Base-by-base conservation (phyloP, 148 eudicot species). In the Rhododendron griersonianum region DNA sequence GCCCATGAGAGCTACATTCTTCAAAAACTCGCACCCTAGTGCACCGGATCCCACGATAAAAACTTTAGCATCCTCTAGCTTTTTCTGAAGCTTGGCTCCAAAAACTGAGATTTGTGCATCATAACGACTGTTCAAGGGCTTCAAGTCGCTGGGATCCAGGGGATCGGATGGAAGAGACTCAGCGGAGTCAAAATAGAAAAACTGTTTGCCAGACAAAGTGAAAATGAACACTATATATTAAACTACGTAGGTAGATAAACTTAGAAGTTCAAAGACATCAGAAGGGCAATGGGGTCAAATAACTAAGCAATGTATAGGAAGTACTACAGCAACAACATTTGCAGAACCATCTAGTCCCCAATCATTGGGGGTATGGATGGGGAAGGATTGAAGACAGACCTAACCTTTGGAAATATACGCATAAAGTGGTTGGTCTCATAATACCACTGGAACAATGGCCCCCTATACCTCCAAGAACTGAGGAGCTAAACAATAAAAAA, bases 41-140 rank as follows among this genome's bases (percentile, higher is more conserved):
- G 99, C 99, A 85, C 99, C 99, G 84, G 98, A 94, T 86, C 99
- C 99, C 69, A 96, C 96, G 84, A 96, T 88, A 86, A 95, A 96
- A 39, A 88, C 86, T 79, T 84, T 88, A 61, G 99, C 95, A 83
- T 92, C 92, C 89, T 96, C 95, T 73, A 96, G 89, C 86, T 94
- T 96, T 89, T 93, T 93, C 89, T 96, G 99, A 63, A 96, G 91
- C 89, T 91, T 91, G 80, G 92, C 91, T 80, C 99, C 99, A 89
- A 96, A 96, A 19, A 96, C 99, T 6, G 99, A 96, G 83, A 96
- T 95, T 86, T 96, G 99, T 75, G 95, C 96, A 91, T 96, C 99
- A 88, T 96, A 96, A 25, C 99, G 96, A 83, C 93, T 84, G 82
- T 94, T 93, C 86, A 91, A 87, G 35, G 99, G 99, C 76, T 87